Percentiles rank a stretch among this genome's conserved stretches.
phyloP scores from a whole-genome alignment of 2,329 filamentous ascomycete species.

The Remersonia thermophila region DNA sequence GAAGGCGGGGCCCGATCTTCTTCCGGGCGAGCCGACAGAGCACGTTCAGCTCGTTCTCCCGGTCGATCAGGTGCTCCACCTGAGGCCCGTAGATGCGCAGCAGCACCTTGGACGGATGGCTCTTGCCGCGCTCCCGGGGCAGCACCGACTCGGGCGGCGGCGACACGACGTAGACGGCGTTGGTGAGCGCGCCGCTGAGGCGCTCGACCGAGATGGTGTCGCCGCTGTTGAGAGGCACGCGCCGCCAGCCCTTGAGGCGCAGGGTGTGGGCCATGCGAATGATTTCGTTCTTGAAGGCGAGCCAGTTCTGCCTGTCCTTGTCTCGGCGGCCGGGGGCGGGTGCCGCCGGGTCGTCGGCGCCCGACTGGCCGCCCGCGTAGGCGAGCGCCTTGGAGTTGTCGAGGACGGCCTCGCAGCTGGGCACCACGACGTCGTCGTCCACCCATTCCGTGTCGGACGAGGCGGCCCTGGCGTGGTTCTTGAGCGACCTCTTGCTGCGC shows the following conservation, averaged over 20 bases:
- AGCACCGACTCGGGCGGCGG: conserved; percentile 54
- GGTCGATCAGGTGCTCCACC: conserved; percentile 89
- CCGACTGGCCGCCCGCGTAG: conserved; percentile 48
- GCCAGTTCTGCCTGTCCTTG: conserved; percentile 68
- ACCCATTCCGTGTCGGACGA: conserved; percentile 79
- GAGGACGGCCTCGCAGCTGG: conserved; percentile 68
- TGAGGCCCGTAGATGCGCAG: conserved; percentile 90
- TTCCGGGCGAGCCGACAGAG: conserved; percentile 77
- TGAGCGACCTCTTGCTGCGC: conserved; percentile 31
- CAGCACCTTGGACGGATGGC: conserved; percentile 55
- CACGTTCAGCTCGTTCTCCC: conserved; percentile 79
- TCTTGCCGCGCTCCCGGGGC: conserved; percentile 28
- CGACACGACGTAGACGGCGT: conserved; percentile 88
- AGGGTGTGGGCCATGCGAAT: conserved; percentile 81
- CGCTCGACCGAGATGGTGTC: conserved; percentile 58
- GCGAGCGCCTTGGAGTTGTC: conserved; percentile 85
- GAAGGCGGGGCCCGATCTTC: conserved; percentile 79
- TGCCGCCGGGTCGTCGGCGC: conserved; percentile 29
- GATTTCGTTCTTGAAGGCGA: conserved; percentile 84
- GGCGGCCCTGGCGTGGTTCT: conserved; percentile 30
- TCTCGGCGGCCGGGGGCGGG: conserved; percentile 31
- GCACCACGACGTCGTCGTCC: conserved; percentile 73
- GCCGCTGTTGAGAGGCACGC: conserved; percentile 60
- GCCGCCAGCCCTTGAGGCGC: conserved; percentile 81
- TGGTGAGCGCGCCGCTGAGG: conserved; percentile 84